phyloP scores from a whole-genome alignment of 2,329 filamentous ascomycete genomes.

The Cladosporium sp. region DNA sequence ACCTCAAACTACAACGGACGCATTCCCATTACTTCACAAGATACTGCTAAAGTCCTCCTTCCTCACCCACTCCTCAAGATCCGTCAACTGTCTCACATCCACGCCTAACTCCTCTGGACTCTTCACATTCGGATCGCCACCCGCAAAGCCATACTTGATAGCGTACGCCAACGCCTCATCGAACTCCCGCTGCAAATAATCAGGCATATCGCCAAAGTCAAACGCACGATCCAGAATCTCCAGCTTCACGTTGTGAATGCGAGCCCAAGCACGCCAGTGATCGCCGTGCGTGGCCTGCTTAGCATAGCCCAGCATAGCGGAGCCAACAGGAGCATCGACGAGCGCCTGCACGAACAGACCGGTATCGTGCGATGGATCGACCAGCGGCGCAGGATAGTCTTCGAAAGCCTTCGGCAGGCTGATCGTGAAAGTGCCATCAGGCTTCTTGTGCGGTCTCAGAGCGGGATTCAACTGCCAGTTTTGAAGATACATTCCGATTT shows the following conservation, averaged over 20 bases:
- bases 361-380: conserved; percentile 32
- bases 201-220: conserved; percentile 21
- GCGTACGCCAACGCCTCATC: conserved; percentile 23
- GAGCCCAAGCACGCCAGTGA: conserved; percentile 13
- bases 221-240: conserved; percentile 2
- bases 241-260: conserved; percentile 4
- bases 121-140: conserved; percentile 27
- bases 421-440: conserved; percentile 21
- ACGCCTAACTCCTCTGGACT: conserved; percentile 23
- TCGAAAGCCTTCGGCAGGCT: neutral
- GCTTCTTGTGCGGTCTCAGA: conserved; percentile 22
- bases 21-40: neutral
- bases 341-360: conserved; percentile 35
- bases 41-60: conserved; percentile 25
- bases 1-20: neutral
- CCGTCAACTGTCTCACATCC: conserved; percentile 22
- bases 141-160: conserved; percentile 26
- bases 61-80: conserved; percentile 24
- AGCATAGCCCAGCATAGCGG: conserved; percentile 23
- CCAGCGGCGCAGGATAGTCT: conserved; percentile 23
- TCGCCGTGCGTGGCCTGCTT: conserved; percentile 2
- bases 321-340: conserved; percentile 23
- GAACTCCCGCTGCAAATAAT: conserved; percentile 25
- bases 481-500: conserved; percentile 38
- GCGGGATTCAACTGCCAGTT: conserved; percentile 30